Evolutionary conservation across 257 asterid genomes (phyloP).

Genomic region (Voacanga thouarsii): DNA sequence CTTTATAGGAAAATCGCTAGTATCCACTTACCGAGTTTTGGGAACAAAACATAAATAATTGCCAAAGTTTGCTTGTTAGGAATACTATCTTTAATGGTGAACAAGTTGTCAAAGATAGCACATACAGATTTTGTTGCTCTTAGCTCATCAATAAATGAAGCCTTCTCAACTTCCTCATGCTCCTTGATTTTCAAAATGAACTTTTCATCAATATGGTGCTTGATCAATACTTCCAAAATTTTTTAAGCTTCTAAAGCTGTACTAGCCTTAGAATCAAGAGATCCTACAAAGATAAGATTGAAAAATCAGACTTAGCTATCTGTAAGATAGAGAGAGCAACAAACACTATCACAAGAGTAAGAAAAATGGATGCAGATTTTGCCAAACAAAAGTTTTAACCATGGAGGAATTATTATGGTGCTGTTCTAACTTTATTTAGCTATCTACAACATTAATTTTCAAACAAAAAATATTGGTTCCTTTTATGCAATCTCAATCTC

Average conservation of each 20-base stretch:
- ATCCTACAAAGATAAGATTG: slow-evolving; percentile 43
- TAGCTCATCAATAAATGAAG: slow-evolving; percentile 34
- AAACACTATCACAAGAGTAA: not conserved
- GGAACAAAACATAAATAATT: slow-evolving; percentile 55
- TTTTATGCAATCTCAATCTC: not conserved
- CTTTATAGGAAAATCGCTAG: slow-evolving; percentile 4
- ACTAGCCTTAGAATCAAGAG: slow-evolving; percentile 50
- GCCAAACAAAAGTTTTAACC: not conserved
- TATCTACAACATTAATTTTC: not conserved
- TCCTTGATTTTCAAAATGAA: slow-evolving; percentile 31
- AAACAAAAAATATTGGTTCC: not conserved
- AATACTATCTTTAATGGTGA: slow-evolving; percentile 35
- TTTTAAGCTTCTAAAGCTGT: slow-evolving; percentile 56
- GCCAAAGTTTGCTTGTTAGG: slow-evolving; percentile 58
- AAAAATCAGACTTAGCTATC: not conserved
- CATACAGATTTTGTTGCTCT: slow-evolving; percentile 48
- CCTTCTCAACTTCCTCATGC: slow-evolving; percentile 41
- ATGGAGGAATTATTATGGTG: not conserved
- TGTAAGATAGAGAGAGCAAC: not conserved
- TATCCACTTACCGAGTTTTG: slow-evolving; percentile 66
- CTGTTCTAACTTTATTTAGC: not conserved
- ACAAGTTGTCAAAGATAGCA: slow-evolving; percentile 46
- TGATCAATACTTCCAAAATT: slow-evolving; percentile 60
- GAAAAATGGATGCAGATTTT: not conserved
- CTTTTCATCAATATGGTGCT: slow-evolving; percentile 51